Evolutionary conservation across 2,329 filamentous ascomycete species (phyloP).

Genomic region (Fusarium veterinarium): DNA sequence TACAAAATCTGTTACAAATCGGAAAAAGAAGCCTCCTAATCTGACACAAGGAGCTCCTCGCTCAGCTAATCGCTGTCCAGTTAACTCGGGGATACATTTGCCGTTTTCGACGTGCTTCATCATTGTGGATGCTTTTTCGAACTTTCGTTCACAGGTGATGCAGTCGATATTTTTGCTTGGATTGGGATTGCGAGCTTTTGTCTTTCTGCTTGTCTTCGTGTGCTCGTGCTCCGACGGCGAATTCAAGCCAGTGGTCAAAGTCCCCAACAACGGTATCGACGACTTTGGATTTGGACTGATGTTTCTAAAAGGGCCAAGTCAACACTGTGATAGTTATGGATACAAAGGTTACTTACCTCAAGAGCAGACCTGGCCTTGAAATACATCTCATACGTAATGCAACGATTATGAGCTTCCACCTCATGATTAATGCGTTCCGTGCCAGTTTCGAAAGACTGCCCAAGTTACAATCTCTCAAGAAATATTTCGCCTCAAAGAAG

Average conservation of each 20-base stretch:
- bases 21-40: neutral
- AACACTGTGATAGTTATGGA: accelerated
- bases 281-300: neutral
- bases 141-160: neutral
- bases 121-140: neutral
- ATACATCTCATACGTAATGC: neutral
- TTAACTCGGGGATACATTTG: accelerated
- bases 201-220: neutral
- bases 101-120: neutral
- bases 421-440: neutral
- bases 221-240: neutral
- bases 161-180: neutral
- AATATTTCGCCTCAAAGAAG: neutral
- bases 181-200: neutral
- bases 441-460: neutral
- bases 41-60: neutral
- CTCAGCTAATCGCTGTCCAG: neutral
- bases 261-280: neutral
- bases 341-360: neutral
- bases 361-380: neutral
- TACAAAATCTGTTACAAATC: neutral
- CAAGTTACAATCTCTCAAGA: neutral
- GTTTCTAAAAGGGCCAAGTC: neutral
- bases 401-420: neutral
- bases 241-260: neutral